Percentiles rank a stretch among this genome's conserved stretches.
Conservation (phyloP, 208 protist genomes). For the Spongospora subterranea region DNA sequence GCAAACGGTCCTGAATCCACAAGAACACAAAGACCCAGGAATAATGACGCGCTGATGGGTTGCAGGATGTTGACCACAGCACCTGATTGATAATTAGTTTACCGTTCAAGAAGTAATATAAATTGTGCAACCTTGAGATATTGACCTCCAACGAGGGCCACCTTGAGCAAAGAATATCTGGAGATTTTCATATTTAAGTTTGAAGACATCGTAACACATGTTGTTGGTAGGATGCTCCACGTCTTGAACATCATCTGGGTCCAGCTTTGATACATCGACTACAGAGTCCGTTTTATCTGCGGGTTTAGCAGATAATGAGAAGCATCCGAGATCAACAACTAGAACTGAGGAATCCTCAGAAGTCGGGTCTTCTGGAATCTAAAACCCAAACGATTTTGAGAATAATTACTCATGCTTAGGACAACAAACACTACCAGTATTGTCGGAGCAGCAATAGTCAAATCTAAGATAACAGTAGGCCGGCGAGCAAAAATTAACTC, state of each 20-base stretch:
- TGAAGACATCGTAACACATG: background rate
- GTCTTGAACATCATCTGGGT: background rate
- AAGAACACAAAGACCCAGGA: background rate
- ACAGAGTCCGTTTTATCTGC: background rate
- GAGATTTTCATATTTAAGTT: background rate
- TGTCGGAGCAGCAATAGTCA: constrained; percentile 6
- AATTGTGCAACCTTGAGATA: background rate
- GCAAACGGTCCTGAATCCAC: background rate
- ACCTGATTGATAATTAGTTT: no score
- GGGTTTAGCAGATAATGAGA: background rate
- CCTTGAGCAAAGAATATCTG: background rate
- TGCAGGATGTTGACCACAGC: background rate
- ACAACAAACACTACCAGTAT: background rate
- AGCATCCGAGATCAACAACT: constrained; percentile 33
- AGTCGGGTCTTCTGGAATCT: background rate
- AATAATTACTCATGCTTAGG: background rate
- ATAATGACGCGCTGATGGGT: background rate
- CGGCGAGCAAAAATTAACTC: constrained; percentile 5
- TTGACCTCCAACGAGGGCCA: background rate
- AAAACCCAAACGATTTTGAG: background rate
- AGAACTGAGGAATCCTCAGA: background rate
- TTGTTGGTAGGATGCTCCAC: background rate
- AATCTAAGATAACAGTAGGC: background rate
- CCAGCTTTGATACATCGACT: background rate
- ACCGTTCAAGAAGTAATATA: background rate